Evolutionary conservation across 371 early-diverging fungal genomes (phyloP), one percentile per base, ranked within the genome.

Genomic region (Syncephalastrum racemosum): DNA sequence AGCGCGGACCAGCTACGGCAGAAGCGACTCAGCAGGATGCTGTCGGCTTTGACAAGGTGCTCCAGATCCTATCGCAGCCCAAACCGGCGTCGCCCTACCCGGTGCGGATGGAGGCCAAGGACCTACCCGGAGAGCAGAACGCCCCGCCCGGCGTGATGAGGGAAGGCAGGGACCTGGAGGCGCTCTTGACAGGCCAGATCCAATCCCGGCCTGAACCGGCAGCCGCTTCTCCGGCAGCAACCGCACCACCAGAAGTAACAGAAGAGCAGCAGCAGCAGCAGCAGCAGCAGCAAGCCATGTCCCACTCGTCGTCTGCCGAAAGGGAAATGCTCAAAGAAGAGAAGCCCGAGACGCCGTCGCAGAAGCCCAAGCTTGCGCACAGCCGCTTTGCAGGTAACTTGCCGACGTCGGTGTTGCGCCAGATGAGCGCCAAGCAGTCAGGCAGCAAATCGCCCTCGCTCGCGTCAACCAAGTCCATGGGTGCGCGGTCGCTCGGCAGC

Each of bases 351-450:
- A 57, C 48, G 24, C 52, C 47, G 27, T 43, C 62, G 4, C 59
- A 53, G 12, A 62, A 57, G 19, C 44, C 54, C n/a, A 65, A 75
- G 40, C 65, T 68, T 20, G 66, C 73, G 4, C 73, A 70, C 51
- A 73, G 65, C 44, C 63, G 73, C 23, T 80, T 86, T 68, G 83
- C 79, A 39, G 81, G 80, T 13, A 84, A 83, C 44, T 63, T 86
- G n/a, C 86, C 86, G 10, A 86, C 86, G 4, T 83, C 84, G 23
- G 86, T 86, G 13, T 70, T 83, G 43, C 83, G 86, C 43, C 86
- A 86, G 56, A 65, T 86, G 78, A 84, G 84, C 50, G 79, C 83
- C 10, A 71, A 79, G 50, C 74, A 81, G 13, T 63, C 67, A 0
- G 69, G 66, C 56, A 73, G 75, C 25, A 67, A 56, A 48, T 73